A percentile compares a stretch with the other conserved stretches of the same genome.
These are phyloP conservation scores for Streptanthus diversifolius DNA, from an alignment of 345 rosid species.

Conservation along the genomic window DNA sequence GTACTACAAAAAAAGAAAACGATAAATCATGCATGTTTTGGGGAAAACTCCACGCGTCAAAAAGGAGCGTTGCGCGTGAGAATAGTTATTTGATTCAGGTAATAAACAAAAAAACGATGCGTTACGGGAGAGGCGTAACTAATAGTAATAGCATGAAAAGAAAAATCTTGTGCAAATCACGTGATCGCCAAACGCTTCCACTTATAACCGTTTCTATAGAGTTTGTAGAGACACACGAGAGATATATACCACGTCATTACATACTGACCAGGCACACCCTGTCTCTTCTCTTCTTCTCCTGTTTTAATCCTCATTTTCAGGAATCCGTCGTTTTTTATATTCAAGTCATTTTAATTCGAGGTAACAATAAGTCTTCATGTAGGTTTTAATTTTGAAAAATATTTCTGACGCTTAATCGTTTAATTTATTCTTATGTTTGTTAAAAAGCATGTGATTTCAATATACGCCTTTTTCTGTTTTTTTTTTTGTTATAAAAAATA, in stretches of 20 bases:
- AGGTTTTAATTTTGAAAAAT: not conserved
- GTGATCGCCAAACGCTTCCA: conserved; percentile 25
- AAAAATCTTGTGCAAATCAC: conserved; percentile 19
- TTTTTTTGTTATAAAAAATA: too few species aligned
- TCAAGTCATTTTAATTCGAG: not conserved
- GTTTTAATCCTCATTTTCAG: conserved; percentile 20
- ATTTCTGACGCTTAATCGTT: too few species aligned
- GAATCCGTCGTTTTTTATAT: not conserved
- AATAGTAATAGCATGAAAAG: not conserved
- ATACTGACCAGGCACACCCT: conserved; percentile 22
- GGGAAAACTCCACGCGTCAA: conserved; percentile 8
- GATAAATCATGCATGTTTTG: conserved; percentile 20
- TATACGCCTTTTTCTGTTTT: too few species aligned
- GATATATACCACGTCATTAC: conserved; percentile 13
- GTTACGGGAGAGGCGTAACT: conserved; percentile 25
- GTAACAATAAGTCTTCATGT: not conserved
- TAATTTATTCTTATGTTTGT: not conserved
- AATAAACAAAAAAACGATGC: not conserved
- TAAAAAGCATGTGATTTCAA: not conserved
- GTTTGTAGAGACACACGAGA: conserved; percentile 25
- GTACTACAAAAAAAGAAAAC: conserved; percentile 7
- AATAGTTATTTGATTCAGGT: not conserved
- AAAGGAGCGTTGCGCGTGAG: conserved; percentile 27
- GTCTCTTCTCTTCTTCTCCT: conserved; percentile 4
- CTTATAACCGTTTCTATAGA: conserved; percentile 25